These are phyloP conservation scores for Globisporangium canariense DNA, from an alignment of 352 stramenopile genomes.

Conservation along the genomic window DNA sequence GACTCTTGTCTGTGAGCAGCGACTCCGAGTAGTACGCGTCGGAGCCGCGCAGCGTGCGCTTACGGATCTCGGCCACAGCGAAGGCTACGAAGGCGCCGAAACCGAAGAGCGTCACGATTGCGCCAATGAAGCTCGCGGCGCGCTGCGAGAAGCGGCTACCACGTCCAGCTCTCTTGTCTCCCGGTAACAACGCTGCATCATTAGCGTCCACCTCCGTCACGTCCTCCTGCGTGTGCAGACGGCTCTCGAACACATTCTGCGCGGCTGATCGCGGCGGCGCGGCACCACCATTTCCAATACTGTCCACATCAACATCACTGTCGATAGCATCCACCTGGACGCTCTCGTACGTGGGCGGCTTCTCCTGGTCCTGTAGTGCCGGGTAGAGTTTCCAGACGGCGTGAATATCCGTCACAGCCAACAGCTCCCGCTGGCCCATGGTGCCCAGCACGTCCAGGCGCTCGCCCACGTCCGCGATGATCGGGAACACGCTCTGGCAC, in stretches of 20 bases:
- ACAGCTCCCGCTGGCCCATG: conserved; percentile 74
- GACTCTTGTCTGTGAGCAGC: conserved; percentile 55
- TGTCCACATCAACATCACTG: background rate
- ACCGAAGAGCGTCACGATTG: conserved; percentile 55
- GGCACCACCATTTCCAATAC: background rate
- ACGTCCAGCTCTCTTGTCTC: conserved; percentile 6
- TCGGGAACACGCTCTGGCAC: conserved; percentile 67
- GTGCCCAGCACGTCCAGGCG: conserved; percentile 49
- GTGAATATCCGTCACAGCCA: conserved; percentile 72
- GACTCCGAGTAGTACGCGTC: conserved; percentile 61
- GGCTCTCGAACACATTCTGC: conserved; percentile 46
- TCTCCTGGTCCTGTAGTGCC: conserved; percentile 37
- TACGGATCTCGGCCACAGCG: conserved; percentile 31
- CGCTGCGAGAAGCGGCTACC: conserved; percentile 38
- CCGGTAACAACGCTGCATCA: background rate
- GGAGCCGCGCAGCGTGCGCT: conserved; percentile 28
- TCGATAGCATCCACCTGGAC: conserved; percentile 17
- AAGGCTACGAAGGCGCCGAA: conserved; percentile 45
- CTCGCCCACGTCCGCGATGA: conserved; percentile 46
- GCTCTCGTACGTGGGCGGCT: conserved; percentile 32
- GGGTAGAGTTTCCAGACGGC: conserved; percentile 75
- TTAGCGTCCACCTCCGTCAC: conserved; percentile 13
- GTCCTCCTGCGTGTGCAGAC: conserved; percentile 57
- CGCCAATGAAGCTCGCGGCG: conserved; percentile 59
- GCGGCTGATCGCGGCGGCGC: background rate